phyloP scores from a whole-genome alignment of 164 flowering plant genomes.

The Tetracentron sinense region DNA sequence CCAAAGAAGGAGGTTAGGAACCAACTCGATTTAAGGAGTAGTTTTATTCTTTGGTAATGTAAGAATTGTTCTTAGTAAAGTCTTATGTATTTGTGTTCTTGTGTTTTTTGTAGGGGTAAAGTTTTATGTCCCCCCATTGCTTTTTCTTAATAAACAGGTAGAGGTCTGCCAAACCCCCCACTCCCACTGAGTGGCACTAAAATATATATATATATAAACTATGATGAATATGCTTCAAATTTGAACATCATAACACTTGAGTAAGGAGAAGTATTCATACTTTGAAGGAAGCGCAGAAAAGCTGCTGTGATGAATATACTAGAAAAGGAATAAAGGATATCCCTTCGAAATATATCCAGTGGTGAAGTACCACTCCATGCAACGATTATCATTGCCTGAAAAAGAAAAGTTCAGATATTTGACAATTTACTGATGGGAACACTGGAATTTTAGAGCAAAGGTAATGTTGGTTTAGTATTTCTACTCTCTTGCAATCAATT shows the following conservation, averaged over 20 bases:
- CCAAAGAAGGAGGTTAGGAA: no score
- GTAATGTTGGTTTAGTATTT: background rate
- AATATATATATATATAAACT: no score
- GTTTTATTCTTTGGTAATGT: no score
- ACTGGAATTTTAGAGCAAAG: background rate
- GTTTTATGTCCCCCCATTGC: no score
- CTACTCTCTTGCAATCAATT: background rate
- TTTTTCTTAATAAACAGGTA: no score
- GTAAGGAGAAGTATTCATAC: slow-evolving; percentile 35
- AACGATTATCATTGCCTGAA: slow-evolving; percentile 75
- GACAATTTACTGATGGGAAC: background rate
- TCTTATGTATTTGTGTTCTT: no score
- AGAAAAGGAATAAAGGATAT: slow-evolving; percentile 54
- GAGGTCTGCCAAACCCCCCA: no score
- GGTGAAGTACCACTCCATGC: slow-evolving; percentile 61
- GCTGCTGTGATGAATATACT: slow-evolving; percentile 97
- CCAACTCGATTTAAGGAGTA: no score
- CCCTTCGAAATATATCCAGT: slow-evolving; percentile 44
- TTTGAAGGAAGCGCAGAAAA: slow-evolving; percentile 71
- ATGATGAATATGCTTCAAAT: slow-evolving; percentile 2
- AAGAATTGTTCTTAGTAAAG: no score
- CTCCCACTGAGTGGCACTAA: no score
- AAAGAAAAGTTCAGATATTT: background rate
- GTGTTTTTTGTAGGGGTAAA: no score
- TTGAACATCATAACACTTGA: background rate